Evolutionary conservation across 2,329 filamentous ascomycete genomes (phyloP).

Genomic region (Dothistroma pini): DNA sequence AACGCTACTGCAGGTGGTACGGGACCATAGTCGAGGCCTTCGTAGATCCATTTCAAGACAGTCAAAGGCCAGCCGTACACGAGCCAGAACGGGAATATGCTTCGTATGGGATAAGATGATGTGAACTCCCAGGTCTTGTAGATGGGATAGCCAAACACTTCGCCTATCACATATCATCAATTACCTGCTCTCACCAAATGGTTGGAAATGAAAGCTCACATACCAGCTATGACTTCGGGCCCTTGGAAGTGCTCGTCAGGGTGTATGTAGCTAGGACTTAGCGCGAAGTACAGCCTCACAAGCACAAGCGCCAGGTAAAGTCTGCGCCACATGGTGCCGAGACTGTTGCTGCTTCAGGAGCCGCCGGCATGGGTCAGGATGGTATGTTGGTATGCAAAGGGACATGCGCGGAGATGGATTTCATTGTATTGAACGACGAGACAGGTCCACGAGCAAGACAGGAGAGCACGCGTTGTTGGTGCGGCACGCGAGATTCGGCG

Average conservation of each 20-base stretch:
- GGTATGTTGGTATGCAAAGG: not conserved
- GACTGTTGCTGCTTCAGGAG: not conserved
- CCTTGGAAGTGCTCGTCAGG: constrained; percentile 99
- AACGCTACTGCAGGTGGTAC: constrained; percentile 84
- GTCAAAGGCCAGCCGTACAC: constrained; percentile 93
- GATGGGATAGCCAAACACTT: constrained; percentile 88
- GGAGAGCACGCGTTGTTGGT: not conserved
- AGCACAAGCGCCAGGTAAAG: constrained; percentile 74
- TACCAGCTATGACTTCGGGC: constrained; percentile 94
- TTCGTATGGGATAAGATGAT: constrained; percentile 80
- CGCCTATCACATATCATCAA: constrained; percentile 53
- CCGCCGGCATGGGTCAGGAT: not conserved
- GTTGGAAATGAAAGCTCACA: constrained; percentile 32
- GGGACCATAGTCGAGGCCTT: constrained; percentile 73
- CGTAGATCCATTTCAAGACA: constrained; percentile 86
- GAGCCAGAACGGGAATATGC: constrained; percentile 94
- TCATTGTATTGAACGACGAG: not conserved
- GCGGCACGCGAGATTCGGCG: not conserved
- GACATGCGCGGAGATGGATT: not conserved
- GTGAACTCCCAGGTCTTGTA: constrained; percentile 96
- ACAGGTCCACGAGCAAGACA: constrained; percentile 4
- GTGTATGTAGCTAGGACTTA: constrained; percentile 94
- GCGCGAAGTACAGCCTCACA: constrained; percentile 87
- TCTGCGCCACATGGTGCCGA: constrained; percentile 75
- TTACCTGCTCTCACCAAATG: not conserved